These are phyloP conservation scores for Helotiales sp. DNA, from an alignment of 2,329 filamentous ascomycete species.

Conservation along the genomic window DNA sequence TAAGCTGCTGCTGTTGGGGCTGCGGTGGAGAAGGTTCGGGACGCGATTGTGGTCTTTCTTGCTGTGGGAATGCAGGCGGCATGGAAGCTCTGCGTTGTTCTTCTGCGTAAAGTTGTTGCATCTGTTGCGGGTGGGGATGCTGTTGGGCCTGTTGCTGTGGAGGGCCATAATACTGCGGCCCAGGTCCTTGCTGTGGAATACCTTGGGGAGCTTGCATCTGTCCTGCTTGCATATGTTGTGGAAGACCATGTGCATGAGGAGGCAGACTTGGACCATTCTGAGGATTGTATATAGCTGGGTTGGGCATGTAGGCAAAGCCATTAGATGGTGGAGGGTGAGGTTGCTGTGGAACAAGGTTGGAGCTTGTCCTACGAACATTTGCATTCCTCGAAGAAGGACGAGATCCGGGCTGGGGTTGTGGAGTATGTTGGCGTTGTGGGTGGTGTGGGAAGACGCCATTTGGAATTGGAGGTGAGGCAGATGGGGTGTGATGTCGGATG, in stretches of 20 bases:
- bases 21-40: slow-evolving; percentile 57
- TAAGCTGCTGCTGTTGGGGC: slow-evolving; percentile 56
- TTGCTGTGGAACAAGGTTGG: slow-evolving; percentile 69
- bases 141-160: slow-evolving; percentile 35
- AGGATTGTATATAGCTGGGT: slow-evolving; percentile 81
- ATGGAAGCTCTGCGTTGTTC: slow-evolving; percentile 74
- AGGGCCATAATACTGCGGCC: slow-evolving; percentile 42
- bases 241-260: slow-evolving; percentile 35
- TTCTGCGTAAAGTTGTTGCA: slow-evolving; percentile 71
- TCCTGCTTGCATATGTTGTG: slow-evolving; percentile 35
- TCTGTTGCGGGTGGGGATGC: slow-evolving; percentile 43
- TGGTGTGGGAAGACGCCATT: slow-evolving; percentile 45
- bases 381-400: slow-evolving; percentile 80
- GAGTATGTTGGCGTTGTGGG: slow-evolving; percentile 71
- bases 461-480: slow-evolving; percentile 82
- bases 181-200: slow-evolving; percentile 38
- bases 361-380: slow-evolving; percentile 66
- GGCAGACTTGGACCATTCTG: slow-evolving; percentile 41
- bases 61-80: slow-evolving; percentile 66
- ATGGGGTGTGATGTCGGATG: slow-evolving; percentile 79
- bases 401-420: slow-evolving; percentile 74
- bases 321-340: slow-evolving; percentile 65
- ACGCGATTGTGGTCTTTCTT: slow-evolving; percentile 52
- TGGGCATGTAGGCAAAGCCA: slow-evolving; percentile 81
- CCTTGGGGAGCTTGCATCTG: slow-evolving; percentile 31